Evolutionary conservation across 2,329 filamentous ascomycete species (phyloP), one percentile per base, ranked within the genome.

Genomic region (Pestalotiopsis sp.): DNA sequence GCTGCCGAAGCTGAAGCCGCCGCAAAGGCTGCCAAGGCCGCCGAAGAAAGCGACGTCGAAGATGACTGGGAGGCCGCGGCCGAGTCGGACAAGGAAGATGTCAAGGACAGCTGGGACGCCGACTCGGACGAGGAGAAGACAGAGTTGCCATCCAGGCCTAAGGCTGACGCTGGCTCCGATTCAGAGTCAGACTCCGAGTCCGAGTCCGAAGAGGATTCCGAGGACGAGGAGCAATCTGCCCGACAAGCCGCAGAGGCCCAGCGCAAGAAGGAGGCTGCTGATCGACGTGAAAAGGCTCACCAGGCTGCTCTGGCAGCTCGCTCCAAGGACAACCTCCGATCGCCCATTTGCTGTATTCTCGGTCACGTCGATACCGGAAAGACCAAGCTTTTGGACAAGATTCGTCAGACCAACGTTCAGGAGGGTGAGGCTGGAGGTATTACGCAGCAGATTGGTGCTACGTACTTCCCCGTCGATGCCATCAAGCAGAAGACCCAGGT

Each of bases 341-440:
- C 96, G 56, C 96, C 96, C 66, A 99, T 99, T 83, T 98, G 96
- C 87, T 98, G 95, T 92, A 99, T 99, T 88, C 90, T 99, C 72
- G 96, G 96, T 77, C 96, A 99, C 89, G 96, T 99, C 89, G 96
- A 99, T 91, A 99, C 97, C 60, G 96, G 96, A 81, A 99, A 99
- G 86, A 99, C 96, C n/a, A 99, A 98, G 85, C 86, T 99, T 72
- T 88, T 99, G 69, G 96, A 99, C 86, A 99, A 99, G 86, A 93
- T 99, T 78, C 93, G 96, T 77, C 94, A 98, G 82, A 98, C 96
- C 69, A 98, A 99, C 79, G 96, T 99, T 45, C 97, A 99, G 79
- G 96, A 98, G 83, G 96, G 96, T 77, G 96, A 99, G 89, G 97
- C 96, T 56, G 97, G 96, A 87, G 96, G 96, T 91, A 99, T 99